phyloP scores from a whole-genome alignment of 2,329 filamentous ascomycete species.

The Beauveria australis region DNA sequence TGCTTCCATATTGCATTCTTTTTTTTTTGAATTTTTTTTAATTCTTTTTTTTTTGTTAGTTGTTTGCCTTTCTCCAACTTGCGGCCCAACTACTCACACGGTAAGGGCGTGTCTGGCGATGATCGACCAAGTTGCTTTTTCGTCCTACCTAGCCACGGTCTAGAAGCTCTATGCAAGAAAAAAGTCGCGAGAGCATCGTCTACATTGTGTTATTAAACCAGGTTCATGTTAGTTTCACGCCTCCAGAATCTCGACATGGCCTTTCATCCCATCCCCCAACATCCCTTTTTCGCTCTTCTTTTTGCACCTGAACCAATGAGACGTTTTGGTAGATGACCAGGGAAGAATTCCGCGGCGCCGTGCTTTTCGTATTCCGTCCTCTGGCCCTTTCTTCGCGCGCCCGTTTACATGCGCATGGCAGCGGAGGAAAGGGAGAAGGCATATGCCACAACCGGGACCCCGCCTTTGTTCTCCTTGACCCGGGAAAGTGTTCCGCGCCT shows the following conservation, averaged over 20 bases:
- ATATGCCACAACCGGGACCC: neutral
- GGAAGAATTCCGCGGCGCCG: neutral
- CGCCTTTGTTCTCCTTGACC: neutral
- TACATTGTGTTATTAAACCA: neutral
- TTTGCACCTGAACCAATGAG: neutral
- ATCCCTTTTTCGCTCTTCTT: too few species aligned
- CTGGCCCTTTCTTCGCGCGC: neutral
- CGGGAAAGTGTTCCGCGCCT: neutral
- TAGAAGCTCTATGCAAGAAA: neutral
- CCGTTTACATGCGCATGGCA: constrained; percentile 9
- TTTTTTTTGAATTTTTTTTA: neutral
- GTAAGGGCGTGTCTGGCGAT: neutral
- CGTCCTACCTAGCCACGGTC: neutral
- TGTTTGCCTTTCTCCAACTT: neutral
- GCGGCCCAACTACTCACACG: neutral
- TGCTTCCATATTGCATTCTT: neutral
- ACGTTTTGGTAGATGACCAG: too few species aligned
- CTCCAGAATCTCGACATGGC: neutral
- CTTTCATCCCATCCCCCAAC: too few species aligned
- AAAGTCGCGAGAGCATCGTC: neutral
- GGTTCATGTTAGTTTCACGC: neutral
- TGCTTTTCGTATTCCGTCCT: neutral
- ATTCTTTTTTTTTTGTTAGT: too few species aligned
- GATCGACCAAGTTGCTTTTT: neutral
- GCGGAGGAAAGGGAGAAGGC: neutral